These are phyloP conservation scores for Lecanoromycetidae sp. DNA, from an alignment of 2,329 filamentous ascomycete species.

Conservation along the genomic window DNA sequence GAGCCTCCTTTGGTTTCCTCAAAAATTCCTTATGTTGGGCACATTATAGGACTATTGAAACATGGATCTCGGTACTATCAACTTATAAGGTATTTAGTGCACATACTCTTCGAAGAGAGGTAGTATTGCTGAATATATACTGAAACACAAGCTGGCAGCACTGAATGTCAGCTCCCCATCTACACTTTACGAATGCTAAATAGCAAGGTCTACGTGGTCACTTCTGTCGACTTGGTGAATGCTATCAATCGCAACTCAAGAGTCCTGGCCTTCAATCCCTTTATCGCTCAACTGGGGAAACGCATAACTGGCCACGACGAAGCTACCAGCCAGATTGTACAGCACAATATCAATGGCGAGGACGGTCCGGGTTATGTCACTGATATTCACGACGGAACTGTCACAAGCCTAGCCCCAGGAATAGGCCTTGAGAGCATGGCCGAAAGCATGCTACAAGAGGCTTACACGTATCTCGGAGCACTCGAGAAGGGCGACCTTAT, in stretches of 20 bases:
- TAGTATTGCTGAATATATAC: not conserved
- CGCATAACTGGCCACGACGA: constrained; percentile 21
- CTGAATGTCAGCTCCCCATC: constrained; percentile 24
- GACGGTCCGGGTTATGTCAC: constrained; percentile 16
- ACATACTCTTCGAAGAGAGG: not conserved
- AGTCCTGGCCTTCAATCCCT: constrained; percentile 29
- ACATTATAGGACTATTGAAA: constrained; percentile 25
- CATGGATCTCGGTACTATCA: constrained; percentile 25
- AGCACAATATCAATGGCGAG: constrained; percentile 17
- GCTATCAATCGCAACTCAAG: constrained; percentile 30
- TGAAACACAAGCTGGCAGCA: constrained; percentile 1
- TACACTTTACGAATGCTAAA: constrained; percentile 33
- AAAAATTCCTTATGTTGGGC: constrained; percentile 26
- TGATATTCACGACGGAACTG: constrained; percentile 14
- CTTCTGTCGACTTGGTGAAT: constrained; percentile 28
- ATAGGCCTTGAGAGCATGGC: constrained; percentile 11
- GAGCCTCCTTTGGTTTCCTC: constrained; percentile 26
- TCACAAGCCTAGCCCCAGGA: constrained; percentile 12
- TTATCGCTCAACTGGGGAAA: constrained; percentile 26
- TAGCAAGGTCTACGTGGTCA: constrained; percentile 33
- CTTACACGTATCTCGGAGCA: constrained; percentile 5
- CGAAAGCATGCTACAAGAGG: constrained; percentile 7
- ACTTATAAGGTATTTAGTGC: constrained; percentile 9
- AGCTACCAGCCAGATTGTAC: constrained; percentile 13
- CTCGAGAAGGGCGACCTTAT: constrained; percentile 2